Percentiles rank a stretch among this genome's conserved stretches.
These are phyloP conservation scores for Paramyrothecium roridum DNA, from an alignment of 2,329 filamentous ascomycete species.

Conservation along the genomic window DNA sequence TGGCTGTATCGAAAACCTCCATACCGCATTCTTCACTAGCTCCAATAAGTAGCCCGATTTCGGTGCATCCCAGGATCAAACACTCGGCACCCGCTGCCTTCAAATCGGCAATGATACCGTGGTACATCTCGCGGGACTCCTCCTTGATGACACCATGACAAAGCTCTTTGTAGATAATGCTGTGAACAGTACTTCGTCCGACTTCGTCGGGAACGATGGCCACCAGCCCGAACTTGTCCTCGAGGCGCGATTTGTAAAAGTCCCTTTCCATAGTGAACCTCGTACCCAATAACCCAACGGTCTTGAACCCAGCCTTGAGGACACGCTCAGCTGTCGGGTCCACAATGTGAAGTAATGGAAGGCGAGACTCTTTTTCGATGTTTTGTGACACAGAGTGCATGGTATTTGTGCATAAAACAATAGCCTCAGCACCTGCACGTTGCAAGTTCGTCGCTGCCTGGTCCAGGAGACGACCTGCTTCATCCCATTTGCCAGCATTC, in stretches of 20 bases:
- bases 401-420: conserved; percentile 20
- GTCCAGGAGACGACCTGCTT: conserved; percentile 10
- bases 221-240: conserved; percentile 4
- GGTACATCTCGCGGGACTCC: conserved; percentile 9
- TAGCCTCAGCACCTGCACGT: conserved; percentile 15
- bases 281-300: conserved; percentile 15
- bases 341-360: conserved; percentile 19
- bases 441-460: conserved; percentile 10
- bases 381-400: conserved; percentile 15
- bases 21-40: conserved; percentile 7
- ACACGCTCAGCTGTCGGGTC: conserved; percentile 16
- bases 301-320: conserved; percentile 6
- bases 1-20: conserved; percentile 16
- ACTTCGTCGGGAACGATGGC: conserved; percentile 8
- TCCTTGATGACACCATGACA: conserved; percentile 14
- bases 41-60: conserved; percentile 16
- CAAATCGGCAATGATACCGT: conserved; percentile 7
- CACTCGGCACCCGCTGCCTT: conserved; percentile 12
- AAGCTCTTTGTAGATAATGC: conserved; percentile 15
- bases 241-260: conserved; percentile 14
- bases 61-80: conserved; percentile 20
- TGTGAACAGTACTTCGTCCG: conserved; percentile 9
- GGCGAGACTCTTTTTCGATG: conserved; percentile 5
- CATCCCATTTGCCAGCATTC: conserved; percentile 11
- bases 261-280: conserved; percentile 19